phyloP scores from a whole-genome alignment of 805 yeast genomes.

The Candida cerambycidarum region DNA sequence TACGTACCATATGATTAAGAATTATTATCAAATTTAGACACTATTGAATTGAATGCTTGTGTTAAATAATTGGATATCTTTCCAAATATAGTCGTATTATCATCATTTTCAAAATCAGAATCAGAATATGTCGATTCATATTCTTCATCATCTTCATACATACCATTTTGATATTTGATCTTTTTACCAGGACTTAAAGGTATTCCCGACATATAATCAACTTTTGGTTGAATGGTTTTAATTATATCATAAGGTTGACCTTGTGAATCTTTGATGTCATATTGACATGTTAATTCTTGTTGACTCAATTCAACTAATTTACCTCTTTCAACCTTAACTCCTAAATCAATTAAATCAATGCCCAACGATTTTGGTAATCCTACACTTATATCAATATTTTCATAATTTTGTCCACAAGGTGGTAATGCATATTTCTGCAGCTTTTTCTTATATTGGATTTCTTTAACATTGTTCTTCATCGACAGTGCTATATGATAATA shows the following conservation, averaged over 20 bases:
- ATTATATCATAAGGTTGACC: conserved; percentile 36
- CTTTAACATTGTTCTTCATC: conserved; percentile 25
- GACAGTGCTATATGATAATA: conserved; percentile 21
- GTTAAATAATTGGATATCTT: conserved; percentile 11
- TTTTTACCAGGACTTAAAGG: conserved; percentile 18
- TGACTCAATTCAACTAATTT: conserved; percentile 45
- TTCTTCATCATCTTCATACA: conserved; percentile 24
- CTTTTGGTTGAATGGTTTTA: conserved; percentile 5
- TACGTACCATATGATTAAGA: conserved; percentile 1
- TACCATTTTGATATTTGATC: conserved; percentile 33
- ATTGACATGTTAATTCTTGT: conserved; percentile 43
- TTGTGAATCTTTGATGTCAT: conserved; percentile 42
- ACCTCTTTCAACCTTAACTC: conserved; percentile 51
- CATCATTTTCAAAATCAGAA: conserved; percentile 7
- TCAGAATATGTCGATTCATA: conserved; percentile 1
- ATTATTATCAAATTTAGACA: conserved; percentile 8
- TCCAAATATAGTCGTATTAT: conserved; percentile 4
- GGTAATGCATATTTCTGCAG: conserved; percentile 22
- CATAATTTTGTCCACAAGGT: conserved; percentile 32
- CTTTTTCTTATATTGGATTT: conserved; percentile 21
- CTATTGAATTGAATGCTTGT: conserved; percentile 5
- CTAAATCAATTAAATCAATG: conserved; percentile 44
- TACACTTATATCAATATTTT: conserved; percentile 37
- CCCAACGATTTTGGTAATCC: conserved; percentile 49
- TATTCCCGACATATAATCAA: conserved; percentile 20